Percentiles rank a stretch among this genome's conserved stretches.
These are phyloP conservation scores for Harringtonia aguacate DNA, from an alignment of 2,329 filamentous ascomycete species.

Conservation along the genomic window DNA sequence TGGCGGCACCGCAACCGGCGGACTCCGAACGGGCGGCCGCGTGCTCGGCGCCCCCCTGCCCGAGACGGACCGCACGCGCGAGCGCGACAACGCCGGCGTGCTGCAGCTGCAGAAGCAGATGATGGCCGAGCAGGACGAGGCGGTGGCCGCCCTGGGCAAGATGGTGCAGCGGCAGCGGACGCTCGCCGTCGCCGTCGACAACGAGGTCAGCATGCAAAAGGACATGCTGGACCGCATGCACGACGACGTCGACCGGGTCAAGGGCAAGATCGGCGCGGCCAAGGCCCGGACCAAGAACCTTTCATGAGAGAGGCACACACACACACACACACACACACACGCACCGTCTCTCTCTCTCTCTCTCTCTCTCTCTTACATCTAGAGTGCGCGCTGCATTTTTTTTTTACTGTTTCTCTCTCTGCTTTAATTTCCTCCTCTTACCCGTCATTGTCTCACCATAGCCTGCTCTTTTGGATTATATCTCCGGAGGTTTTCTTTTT, in stretches of 20 bases:
- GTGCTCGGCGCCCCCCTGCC: constrained; percentile 62
- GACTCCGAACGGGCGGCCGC: constrained; percentile 43
- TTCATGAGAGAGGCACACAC: too few relatives aligned
- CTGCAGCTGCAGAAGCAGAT: constrained; percentile 63
- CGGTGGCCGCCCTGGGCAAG: constrained; percentile 56
- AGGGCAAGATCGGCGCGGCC: constrained; percentile 61
- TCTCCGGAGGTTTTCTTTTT: too few relatives aligned
- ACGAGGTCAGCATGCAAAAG: constrained; percentile 62
- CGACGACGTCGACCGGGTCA: constrained; percentile 53
- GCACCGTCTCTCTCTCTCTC: too few relatives aligned
- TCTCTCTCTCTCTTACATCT: too few relatives aligned
- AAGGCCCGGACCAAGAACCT: constrained; percentile 63
- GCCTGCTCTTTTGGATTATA: too few relatives aligned
- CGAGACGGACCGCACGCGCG: constrained; percentile 67
- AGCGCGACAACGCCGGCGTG: constrained; percentile 66
- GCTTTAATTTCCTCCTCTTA: too few relatives aligned
- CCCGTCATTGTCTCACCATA: too few relatives aligned
- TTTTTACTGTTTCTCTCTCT: too few relatives aligned
- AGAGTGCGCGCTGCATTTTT: too few relatives aligned
- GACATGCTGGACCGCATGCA: constrained; percentile 58
- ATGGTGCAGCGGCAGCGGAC: constrained; percentile 65
- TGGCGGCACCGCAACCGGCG: constrained; percentile 20
- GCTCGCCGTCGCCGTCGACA: constrained; percentile 66
- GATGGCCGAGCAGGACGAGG: constrained; percentile 65
- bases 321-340: too few relatives aligned